phyloP scores from a whole-genome alignment of 495 filamentous ascomycete genomes.

The Penicillium roqueforti region DNA sequence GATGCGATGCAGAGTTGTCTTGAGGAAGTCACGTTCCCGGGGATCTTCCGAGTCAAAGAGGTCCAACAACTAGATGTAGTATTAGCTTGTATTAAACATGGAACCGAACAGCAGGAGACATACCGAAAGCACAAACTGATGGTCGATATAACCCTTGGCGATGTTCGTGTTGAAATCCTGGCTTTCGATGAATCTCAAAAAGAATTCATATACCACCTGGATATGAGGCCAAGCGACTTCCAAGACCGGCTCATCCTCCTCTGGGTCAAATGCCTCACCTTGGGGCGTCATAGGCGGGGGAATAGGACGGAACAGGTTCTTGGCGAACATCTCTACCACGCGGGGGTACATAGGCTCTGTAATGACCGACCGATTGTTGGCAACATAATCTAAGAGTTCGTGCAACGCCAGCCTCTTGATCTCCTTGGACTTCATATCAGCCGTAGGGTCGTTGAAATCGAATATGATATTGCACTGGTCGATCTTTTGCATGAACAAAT shows the following conservation, averaged over 20 bases:
- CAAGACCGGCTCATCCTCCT: slow-evolving; percentile 96
- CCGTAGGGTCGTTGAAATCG: slow-evolving; percentile 97
- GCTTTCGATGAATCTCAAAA: slow-evolving; percentile 97
- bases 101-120: slow-evolving; percentile 9
- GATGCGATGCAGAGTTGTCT: slow-evolving; percentile 96
- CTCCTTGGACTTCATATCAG: slow-evolving; percentile 99
- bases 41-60: slow-evolving; percentile 99
- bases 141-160: slow-evolving; percentile 98
- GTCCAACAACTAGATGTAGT: slow-evolving; percentile 67
- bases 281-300: slow-evolving; percentile 96
- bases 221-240: slow-evolving; percentile 99
- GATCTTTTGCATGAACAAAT: slow-evolving; percentile 99
- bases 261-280: slow-evolving; percentile 96
- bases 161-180: slow-evolving; percentile 99
- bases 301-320: slow-evolving; percentile 96
- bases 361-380: slow-evolving; percentile 97
- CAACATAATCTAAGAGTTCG: slow-evolving; percentile 95
- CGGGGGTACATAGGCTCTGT: slow-evolving; percentile 98
- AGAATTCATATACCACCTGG: slow-evolving; percentile 99
- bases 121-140: slow-evolving; percentile 92
- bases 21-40: slow-evolving; percentile 93
- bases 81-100: background rate
- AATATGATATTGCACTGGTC: slow-evolving; percentile 99
- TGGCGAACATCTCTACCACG: slow-evolving; percentile 98
- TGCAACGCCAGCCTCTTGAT: slow-evolving; percentile 97